Evolutionary conservation across 768 basidiomycete genomes (phyloP).

Genomic region (Suillus subaureus): DNA sequence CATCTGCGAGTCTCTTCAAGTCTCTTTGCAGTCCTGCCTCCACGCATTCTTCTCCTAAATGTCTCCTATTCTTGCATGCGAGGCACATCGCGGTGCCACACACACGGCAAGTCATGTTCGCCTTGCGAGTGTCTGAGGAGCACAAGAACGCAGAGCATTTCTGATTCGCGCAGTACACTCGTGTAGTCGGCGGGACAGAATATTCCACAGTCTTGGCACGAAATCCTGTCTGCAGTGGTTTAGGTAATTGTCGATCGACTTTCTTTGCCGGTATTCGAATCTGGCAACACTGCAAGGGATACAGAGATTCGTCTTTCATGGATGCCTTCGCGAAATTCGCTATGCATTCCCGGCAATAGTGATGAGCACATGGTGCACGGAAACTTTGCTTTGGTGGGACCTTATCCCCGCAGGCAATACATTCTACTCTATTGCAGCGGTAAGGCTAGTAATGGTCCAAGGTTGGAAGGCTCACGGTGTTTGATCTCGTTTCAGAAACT

Average conservation of each 20-base stretch:
- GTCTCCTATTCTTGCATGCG: conserved; percentile 48
- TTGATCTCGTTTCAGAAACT: conserved; percentile 4
- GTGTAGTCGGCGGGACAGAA: conserved; percentile 40
- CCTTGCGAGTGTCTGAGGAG: conserved; percentile 11
- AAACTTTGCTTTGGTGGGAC: conserved; percentile 27
- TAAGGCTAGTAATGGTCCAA: background rate
- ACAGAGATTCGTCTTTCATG: conserved; percentile 49
- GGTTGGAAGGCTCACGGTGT: background rate
- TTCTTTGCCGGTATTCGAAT: conserved; percentile 34
- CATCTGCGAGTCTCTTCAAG: conserved; percentile 48
- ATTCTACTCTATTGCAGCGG: conserved; percentile 28
- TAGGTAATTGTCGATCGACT: conserved; percentile 35
- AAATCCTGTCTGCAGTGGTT: conserved; percentile 34
- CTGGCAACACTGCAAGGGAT: conserved; percentile 54
- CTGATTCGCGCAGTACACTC: conserved; percentile 51
- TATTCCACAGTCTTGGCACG: conserved; percentile 50
- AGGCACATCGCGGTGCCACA: conserved; percentile 48
- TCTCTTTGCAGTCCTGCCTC: conserved; percentile 43
- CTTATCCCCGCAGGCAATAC: conserved; percentile 44
- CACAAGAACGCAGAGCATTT: conserved; percentile 58
- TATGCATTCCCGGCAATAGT: conserved; percentile 50
- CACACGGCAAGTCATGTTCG: conserved; percentile 36
- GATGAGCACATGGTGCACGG: conserved; percentile 46
- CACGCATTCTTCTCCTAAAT: conserved; percentile 41
- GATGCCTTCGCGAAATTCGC: conserved; percentile 43